Base-by-base conservation (phyloP, 2,329 filamentous ascomycete genomes). In the Cercospora janseana region DNA sequence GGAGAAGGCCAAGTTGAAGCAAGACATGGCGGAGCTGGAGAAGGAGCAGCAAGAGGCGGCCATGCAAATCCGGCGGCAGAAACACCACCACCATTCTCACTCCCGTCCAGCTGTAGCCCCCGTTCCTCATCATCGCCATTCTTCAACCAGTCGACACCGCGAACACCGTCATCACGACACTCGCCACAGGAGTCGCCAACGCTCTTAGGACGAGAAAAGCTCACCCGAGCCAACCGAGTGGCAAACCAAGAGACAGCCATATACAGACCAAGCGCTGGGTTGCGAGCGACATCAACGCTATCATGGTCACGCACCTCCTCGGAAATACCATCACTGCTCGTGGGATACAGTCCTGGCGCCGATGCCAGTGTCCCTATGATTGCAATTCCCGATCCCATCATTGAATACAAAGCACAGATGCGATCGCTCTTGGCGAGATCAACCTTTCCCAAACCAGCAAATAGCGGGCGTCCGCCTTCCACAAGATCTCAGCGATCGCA, bases 291-390 rank as follows among this genome's bases (percentile, higher is more conserved):
- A 48, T 13, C 52, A 56, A 16, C 63, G 63, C 28, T 61, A 66
- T 49, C 60, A 60, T 51, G 61, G 62, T 21, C 56, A 59, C 38
- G 54, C 61, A 41, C 65, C 63, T 15, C 58, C 63, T 31, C 56
- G 59, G 46, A 59, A 58, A 35, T 65, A 66, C 49, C 63, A 63
- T 38, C 60, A 64, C 63, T 64, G 63, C 55, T 66, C 64, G 13
- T 66, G 60, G 64, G 62, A 64, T 49, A 55, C 52, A 50, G 59
- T 66, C 28, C 34, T 66, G 58, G 56, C 48, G 21, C 63, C 63
- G 49, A 65, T 66, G 62, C 63, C 61, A 34, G 57, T 60, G n/a
- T 59, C 61, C 24, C n/a, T n/a, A n/a, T 62, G 37, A 53, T 20
- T 7, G 41, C 43, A 13, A 52, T 27, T 18, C 47, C 49, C 2